Percentiles rank a stretch among this genome's conserved stretches.
Evolutionary conservation across 169 alveolate species (phyloP).

Genomic region (Plasmodium billcollinsi): DNA sequence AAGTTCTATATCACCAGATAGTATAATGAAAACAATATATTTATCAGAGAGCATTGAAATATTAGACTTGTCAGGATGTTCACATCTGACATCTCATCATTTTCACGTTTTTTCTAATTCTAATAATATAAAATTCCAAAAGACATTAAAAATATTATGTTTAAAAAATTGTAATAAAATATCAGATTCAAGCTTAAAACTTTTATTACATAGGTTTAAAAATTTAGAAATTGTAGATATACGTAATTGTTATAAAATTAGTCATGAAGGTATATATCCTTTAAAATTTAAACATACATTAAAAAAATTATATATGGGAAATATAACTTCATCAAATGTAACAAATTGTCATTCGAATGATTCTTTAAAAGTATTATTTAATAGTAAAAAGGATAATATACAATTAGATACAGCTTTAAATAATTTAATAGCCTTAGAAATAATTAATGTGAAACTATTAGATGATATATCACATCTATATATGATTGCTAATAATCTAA

Average conservation of each 20-base stretch:
- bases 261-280: conserved; percentile 61
- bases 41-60: conserved; percentile 21
- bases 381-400: not conserved
- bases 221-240: conserved; percentile 26
- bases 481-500: conserved; percentile 38
- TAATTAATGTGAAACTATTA: conserved; percentile 33
- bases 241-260: conserved; percentile 63
- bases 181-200: conserved; percentile 54
- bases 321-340: conserved; percentile 22
- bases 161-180: conserved; percentile 45
- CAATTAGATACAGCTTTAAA: conserved; percentile 15
- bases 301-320: conserved; percentile 48
- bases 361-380: conserved; percentile 19
- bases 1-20: conserved; percentile 65
- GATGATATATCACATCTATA: conserved; percentile 43
- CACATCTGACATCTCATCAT: conserved; percentile 68
- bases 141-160: conserved; percentile 26
- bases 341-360: conserved; percentile 50
- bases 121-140: conserved; percentile 35
- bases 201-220: conserved; percentile 40
- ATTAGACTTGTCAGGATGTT: conserved; percentile 60
- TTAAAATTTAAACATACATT: conserved; percentile 22
- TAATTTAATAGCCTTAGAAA: conserved; percentile 27
- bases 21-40: conserved; percentile 54
- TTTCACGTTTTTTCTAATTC: conserved; percentile 45